A percentile compares a stretch with the other conserved stretches of the same genome.
Evolutionary conservation across 805 yeast species (phyloP).

Genomic region (Candida suzukii): DNA sequence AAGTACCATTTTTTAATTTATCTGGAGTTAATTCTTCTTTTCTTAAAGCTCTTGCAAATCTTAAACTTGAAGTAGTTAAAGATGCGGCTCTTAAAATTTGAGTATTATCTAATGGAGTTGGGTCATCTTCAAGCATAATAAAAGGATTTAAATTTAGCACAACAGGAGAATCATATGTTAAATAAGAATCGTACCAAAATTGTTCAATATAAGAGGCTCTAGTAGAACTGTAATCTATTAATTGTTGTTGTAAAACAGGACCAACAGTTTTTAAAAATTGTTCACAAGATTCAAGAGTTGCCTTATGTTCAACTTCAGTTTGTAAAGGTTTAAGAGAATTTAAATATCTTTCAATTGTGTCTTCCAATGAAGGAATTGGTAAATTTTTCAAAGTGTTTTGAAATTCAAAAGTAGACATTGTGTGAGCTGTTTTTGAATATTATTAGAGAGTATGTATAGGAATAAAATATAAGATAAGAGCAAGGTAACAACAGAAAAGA

Average conservation of each 20-base stretch:
- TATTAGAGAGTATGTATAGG: too few relatives aligned
- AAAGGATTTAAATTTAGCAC: slow-evolving; percentile 90
- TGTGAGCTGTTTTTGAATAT: neutral
- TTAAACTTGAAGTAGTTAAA: slow-evolving; percentile 65
- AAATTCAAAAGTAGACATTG: slow-evolving; percentile 42
- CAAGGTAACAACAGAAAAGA: too few relatives aligned
- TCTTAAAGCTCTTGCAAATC: slow-evolving; percentile 75
- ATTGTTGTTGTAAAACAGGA: slow-evolving; percentile 52
- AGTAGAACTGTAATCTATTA: slow-evolving; percentile 53
- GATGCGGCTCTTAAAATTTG: slow-evolving; percentile 81
- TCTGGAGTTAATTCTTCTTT: slow-evolving; percentile 71
- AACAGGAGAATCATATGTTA: slow-evolving; percentile 82
- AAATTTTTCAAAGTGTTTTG: slow-evolving; percentile 57
- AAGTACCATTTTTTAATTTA: slow-evolving; percentile 47
- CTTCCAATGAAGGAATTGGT: slow-evolving; percentile 73
- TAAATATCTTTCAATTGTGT: slow-evolving; percentile 62
- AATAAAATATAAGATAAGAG: too few relatives aligned
- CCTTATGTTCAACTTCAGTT: slow-evolving; percentile 60
- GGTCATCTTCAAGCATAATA: slow-evolving; percentile 86
- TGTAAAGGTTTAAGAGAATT: slow-evolving; percentile 73
- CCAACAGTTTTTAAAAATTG: slow-evolving; percentile 49
- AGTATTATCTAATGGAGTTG: slow-evolving; percentile 56
- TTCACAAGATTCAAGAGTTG: slow-evolving; percentile 52
- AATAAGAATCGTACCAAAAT: slow-evolving; percentile 89
- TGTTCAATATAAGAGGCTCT: slow-evolving; percentile 84